Evolutionary conservation across 2,329 filamentous ascomycete genomes (phyloP).

Genomic region (Pyricularia grisea): DNA sequence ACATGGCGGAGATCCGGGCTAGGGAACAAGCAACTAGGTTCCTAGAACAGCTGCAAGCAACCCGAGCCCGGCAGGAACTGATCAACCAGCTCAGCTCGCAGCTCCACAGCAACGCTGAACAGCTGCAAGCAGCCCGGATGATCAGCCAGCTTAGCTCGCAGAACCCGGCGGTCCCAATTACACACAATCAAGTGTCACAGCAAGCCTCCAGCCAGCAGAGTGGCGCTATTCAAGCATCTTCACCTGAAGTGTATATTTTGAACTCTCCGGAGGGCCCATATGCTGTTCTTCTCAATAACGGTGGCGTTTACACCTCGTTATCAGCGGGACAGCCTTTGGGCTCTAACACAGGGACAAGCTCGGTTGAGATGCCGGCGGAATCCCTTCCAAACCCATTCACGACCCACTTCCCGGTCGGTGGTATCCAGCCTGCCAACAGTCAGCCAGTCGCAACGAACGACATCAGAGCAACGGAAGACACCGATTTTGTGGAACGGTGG

Average conservation of each 20-base stretch:
- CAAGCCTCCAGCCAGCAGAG: not conserved
- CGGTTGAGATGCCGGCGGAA: not conserved
- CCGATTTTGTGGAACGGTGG: slow-evolving; percentile 5
- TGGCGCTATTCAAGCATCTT: not conserved
- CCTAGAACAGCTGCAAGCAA: not conserved
- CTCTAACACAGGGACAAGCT: not conserved
- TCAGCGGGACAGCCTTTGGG: not conserved
- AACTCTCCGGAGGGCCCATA: slow-evolving; percentile 51
- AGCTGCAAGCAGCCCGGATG: not conserved
- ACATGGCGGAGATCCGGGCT: not conserved
- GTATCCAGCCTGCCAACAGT: not conserved
- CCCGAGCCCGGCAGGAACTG: not conserved
- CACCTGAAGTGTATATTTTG: slow-evolving; percentile 48
- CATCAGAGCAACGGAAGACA: not conserved
- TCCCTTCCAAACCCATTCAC: not conserved
- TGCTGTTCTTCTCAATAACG: slow-evolving; percentile 44
- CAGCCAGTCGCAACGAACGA: not conserved
- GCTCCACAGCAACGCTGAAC: not conserved
- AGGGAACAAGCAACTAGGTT: not conserved
- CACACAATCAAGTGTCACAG: slow-evolving; percentile 10
- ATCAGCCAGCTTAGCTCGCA: no score
- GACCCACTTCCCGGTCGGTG: not conserved
- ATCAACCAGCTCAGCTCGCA: not conserved
- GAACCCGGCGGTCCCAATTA: not conserved
- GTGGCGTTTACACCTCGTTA: slow-evolving; percentile 37